Conservation (phyloP, 1,284 basidiomycete genomes). For the Sanghuangporus sanghuang region DNA sequence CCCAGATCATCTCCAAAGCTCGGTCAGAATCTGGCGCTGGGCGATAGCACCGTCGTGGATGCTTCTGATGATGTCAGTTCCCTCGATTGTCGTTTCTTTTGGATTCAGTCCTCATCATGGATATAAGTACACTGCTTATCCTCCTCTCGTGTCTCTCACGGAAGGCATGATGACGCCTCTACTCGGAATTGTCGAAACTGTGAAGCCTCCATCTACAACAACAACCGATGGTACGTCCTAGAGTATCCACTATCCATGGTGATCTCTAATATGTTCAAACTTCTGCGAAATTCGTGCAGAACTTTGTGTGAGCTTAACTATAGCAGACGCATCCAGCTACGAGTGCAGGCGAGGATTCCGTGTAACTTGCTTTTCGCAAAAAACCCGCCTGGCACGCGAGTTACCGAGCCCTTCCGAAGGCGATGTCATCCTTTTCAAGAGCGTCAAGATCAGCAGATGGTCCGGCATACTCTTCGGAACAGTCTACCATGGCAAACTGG, state of each 20-base stretch:
- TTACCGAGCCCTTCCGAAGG: neutral
- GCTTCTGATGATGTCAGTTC: neutral
- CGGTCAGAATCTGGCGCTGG: too few species aligned
- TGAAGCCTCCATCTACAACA: neutral
- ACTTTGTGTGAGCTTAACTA: neutral
- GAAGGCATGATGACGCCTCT: neutral
- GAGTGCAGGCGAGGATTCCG: neutral
- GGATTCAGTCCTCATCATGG: neutral
- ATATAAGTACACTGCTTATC: neutral
- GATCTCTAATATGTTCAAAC: neutral
- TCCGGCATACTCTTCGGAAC: neutral
- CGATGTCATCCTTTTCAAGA: slow-evolving; percentile 1
- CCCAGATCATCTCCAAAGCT: too few species aligned
- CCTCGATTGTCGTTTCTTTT: neutral
- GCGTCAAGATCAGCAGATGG: slow-evolving; percentile 1
- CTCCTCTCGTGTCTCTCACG: neutral
- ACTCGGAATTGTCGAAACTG: neutral
- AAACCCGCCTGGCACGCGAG: neutral
- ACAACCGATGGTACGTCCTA: neutral
- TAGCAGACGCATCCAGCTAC: neutral
- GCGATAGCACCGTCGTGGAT: neutral
- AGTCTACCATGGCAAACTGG: neutral
- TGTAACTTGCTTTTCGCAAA: neutral
- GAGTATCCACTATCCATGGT: neutral
- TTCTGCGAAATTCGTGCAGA: neutral